Conservation (phyloP, 2,329 filamentous ascomycete genomes). For the Microcera coccophila region DNA sequence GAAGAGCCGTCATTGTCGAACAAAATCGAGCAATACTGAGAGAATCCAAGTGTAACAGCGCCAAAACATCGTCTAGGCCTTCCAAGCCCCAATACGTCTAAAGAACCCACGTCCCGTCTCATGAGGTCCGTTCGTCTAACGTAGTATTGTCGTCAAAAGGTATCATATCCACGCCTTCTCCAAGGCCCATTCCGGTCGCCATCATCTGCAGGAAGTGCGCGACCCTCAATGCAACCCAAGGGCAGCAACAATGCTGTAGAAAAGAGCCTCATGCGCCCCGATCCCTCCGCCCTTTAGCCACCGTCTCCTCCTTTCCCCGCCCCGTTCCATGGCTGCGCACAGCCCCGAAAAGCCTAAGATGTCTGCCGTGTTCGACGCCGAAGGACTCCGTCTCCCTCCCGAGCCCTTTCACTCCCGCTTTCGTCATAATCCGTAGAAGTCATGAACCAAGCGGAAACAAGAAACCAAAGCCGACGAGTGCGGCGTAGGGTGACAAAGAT, state of each 20-base stretch:
- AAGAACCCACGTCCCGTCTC: constrained; percentile 23
- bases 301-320: constrained; percentile 14
- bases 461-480: constrained; percentile 30
- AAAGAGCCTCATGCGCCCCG: constrained; percentile 27
- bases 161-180: constrained; percentile 31
- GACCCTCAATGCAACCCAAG: constrained; percentile 26
- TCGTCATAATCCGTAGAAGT: constrained; percentile 30
- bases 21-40: constrained; percentile 9
- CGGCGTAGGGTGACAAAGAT: constrained; percentile 27
- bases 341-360: constrained; percentile 20
- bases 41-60: constrained; percentile 6
- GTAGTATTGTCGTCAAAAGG: constrained; percentile 34
- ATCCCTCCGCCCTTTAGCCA: constrained; percentile 14
- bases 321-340: constrained; percentile 17
- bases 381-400: constrained; percentile 20
- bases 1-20: background rate
- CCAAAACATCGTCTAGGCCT: constrained; percentile 7
- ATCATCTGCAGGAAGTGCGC: constrained; percentile 25
- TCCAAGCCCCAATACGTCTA: constrained; percentile 23
- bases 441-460: constrained; percentile 29
- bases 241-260: constrained; percentile 21
- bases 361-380: constrained; percentile 26
- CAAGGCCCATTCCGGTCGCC: constrained; percentile 23
- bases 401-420: constrained; percentile 19
- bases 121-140: constrained; percentile 32